A percentile compares a stretch with the other conserved stretches of the same genome.
phyloP scores from a whole-genome alignment of 345 rosid species.

The Pistacia integerrima region DNA sequence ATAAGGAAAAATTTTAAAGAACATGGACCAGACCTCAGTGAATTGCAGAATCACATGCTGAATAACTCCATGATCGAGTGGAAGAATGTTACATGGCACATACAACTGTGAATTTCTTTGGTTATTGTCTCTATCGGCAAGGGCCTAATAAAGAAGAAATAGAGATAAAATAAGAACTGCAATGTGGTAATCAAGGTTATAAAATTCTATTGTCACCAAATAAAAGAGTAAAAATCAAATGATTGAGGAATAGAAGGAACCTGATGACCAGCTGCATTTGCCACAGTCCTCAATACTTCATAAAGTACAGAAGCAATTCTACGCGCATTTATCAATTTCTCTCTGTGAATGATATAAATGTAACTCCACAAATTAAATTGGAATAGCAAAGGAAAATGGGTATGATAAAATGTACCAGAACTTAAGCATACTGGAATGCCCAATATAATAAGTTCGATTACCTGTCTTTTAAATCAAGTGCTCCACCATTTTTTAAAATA shows the following conservation, averaged over 20 bases:
- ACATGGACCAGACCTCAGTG: constrained; percentile 65
- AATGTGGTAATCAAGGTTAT: not conserved
- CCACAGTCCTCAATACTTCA: constrained; percentile 70
- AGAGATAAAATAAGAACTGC: constrained; percentile 10
- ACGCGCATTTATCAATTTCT: constrained; percentile 58
- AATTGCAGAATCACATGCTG: constrained; percentile 84
- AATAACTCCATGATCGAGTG: constrained; percentile 79
- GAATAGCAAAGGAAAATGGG: constrained; percentile 5
- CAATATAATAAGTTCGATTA: constrained; percentile 20
- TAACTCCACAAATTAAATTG: constrained; percentile 15
- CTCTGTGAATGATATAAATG: constrained; percentile 42
- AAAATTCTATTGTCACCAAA: not conserved
- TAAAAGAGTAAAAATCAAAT: constrained; percentile 19
- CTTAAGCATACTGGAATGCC: not conserved
- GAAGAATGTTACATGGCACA: constrained; percentile 90
- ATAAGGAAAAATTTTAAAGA: constrained; percentile 17
- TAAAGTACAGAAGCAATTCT: constrained; percentile 69
- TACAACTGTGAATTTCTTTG: constrained; percentile 59
- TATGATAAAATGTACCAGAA: constrained; percentile 9
- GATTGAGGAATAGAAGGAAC: constrained; percentile 29
- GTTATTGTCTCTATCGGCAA: constrained; percentile 55
- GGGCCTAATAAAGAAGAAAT: constrained; percentile 52
- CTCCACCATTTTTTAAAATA: constrained; percentile 50
- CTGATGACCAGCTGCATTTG: constrained; percentile 65
- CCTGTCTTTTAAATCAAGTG: constrained; percentile 54